Percentiles rank a stretch among this genome's conserved stretches.
Conservation (phyloP, 1,284 basidiomycete species). For the Cystobasidiaceae sp. region DNA sequence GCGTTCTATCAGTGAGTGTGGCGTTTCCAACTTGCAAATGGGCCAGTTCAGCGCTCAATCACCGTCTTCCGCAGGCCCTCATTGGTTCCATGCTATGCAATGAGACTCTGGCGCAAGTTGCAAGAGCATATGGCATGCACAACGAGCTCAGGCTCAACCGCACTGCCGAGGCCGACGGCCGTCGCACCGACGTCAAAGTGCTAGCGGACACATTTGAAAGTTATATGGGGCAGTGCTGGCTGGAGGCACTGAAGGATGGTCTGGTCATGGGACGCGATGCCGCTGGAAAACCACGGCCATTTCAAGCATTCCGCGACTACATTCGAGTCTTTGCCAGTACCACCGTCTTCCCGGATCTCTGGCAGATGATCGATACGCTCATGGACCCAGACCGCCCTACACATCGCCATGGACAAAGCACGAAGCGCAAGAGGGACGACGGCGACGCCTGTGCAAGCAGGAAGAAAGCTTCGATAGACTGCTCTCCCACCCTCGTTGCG, state of each 20-base stretch:
- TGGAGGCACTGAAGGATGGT: neutral
- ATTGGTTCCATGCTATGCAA: neutral
- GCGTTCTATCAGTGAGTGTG: neutral
- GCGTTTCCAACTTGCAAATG: neutral
- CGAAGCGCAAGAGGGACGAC: too few species aligned
- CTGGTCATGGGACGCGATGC: neutral
- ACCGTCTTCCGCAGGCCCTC: neutral
- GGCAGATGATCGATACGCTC: neutral
- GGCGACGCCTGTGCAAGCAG: too few species aligned
- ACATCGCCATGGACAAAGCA: too few species aligned
- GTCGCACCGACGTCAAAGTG: neutral
- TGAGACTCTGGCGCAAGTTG: neutral
- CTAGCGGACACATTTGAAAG: neutral
- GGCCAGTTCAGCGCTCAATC: neutral
- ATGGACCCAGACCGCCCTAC: too few species aligned
- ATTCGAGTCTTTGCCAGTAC: neutral
- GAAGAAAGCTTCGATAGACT: too few species aligned
- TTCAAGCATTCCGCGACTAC: neutral
- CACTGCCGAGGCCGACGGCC: neutral
- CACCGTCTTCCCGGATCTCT: neutral
- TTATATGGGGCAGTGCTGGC: neutral
- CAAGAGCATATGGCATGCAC: neutral
- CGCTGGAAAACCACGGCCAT: neutral
- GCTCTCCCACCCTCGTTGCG: too few species aligned
- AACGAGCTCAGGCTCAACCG: neutral